Percentiles rank a stretch among this genome's conserved stretches.
These are phyloP conservation scores for Penicillium macrosclerotiorum DNA, from an alignment of 495 filamentous ascomycete species.

Conservation along the genomic window DNA sequence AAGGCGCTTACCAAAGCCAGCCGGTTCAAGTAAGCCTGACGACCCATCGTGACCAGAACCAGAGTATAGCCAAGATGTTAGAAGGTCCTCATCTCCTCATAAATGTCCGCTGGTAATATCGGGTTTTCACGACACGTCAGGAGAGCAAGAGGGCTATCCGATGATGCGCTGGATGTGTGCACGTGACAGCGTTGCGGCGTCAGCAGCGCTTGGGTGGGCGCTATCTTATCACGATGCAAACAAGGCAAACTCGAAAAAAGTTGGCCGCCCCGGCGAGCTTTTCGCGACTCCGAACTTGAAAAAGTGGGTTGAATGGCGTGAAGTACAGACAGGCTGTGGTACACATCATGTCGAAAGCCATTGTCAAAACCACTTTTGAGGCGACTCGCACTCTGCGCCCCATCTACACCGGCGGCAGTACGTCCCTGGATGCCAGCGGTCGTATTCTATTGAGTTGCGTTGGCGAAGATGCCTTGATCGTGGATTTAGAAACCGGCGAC, in stretches of 20 bases:
- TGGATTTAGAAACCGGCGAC: constrained; percentile 78
- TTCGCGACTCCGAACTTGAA: constrained; percentile 20
- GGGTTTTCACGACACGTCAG: not conserved
- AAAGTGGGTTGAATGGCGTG: constrained; percentile 10
- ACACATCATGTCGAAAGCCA: constrained; percentile 46
- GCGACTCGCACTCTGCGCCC: constrained; percentile 78
- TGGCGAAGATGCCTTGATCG: constrained; percentile 84
- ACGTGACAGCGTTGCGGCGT: constrained; percentile 1
- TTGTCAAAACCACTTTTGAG: constrained; percentile 82
- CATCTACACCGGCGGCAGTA: constrained; percentile 88
- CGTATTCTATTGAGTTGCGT: constrained; percentile 81
- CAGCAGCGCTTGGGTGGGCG: constrained; percentile 21
- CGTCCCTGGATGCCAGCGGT: constrained; percentile 78
- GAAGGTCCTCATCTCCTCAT: constrained; percentile 4
- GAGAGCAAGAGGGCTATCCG: not conserved
- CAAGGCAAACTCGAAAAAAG: constrained; percentile 45
- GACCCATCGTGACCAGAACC: constrained; percentile 50
- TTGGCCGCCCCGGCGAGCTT: constrained; percentile 28
- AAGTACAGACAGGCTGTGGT: constrained; percentile 20
- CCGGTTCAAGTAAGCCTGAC: constrained; percentile 49
- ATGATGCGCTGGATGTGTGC: constrained; percentile 1
- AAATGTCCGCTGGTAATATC: not conserved
- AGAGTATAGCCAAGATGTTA: not conserved
- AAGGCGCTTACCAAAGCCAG: constrained; percentile 51
- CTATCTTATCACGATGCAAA: constrained; percentile 36